A percentile compares a stretch with the other conserved stretches of the same genome.
These are phyloP conservation scores for Gryganskiella cystojenkinii DNA, from an alignment of 192 early-diverging fungal species.

Conservation along the genomic window DNA sequence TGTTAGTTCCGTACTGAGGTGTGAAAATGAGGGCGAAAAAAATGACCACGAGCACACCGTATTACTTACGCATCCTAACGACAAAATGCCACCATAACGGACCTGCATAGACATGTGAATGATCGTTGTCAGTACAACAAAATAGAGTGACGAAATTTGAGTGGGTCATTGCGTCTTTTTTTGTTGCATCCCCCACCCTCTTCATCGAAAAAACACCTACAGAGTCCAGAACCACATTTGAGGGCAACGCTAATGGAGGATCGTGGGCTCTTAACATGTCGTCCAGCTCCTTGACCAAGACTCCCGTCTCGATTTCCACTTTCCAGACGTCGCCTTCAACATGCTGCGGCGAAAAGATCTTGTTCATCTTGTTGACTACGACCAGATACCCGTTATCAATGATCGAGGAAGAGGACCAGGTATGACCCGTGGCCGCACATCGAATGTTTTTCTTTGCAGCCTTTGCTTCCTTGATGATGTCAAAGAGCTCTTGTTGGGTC, in stretches of 20 bases:
- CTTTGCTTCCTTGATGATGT: conserved; percentile 13
- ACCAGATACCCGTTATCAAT: conserved; percentile 4
- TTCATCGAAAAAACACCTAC: no score
- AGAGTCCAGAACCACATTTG: conserved; percentile 1
- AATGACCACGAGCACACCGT: background rate
- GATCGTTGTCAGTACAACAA: background rate
- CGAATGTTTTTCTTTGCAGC: conserved; percentile 17
- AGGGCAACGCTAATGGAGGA: conserved; percentile 28
- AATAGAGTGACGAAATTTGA: no score
- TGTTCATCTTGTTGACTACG: conserved; percentile 18
- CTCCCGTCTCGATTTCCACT: conserved; percentile 38
- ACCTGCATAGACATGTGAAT: background rate
- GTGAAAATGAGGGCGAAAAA: no score
- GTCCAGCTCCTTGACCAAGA: conserved; percentile 16
- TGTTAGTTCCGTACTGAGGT: no score
- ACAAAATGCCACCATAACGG: conserved; percentile 1
- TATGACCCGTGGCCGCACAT: conserved; percentile 32
- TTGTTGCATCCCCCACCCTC: no score
- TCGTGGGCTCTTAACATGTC: conserved; percentile 11
- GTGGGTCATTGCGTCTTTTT: no score
- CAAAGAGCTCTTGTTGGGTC: conserved; percentile 11
- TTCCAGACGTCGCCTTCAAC: conserved; percentile 11
- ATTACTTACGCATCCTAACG: conserved; percentile 15
- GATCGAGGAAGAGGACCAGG: conserved; percentile 11
- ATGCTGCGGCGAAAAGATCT: background rate